These are phyloP conservation scores for Acer yangbiense DNA, from an alignment of 345 rosid genomes.

Conservation along the genomic window DNA sequence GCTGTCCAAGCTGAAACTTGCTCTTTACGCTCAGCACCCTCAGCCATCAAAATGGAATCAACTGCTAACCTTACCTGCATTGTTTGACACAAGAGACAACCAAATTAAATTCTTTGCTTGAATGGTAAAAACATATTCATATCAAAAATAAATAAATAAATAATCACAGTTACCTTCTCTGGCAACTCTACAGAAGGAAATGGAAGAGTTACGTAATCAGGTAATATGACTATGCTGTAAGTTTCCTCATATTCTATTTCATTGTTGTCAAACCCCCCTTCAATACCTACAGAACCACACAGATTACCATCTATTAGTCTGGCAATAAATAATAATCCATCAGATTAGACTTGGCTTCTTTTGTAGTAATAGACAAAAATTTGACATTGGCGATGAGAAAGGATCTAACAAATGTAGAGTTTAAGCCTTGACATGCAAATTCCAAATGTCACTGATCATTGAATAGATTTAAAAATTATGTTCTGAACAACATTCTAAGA, in stretches of 20 bases:
- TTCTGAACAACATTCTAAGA: background rate
- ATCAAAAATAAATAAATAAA: background rate
- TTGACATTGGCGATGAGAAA: background rate
- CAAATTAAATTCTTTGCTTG: slow-evolving; percentile 6
- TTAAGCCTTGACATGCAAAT: background rate
- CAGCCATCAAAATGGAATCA: slow-evolving; percentile 73
- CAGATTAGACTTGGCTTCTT: background rate
- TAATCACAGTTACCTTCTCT: slow-evolving; percentile 71
- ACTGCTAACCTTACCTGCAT: slow-evolving; percentile 89
- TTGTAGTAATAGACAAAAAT: background rate
- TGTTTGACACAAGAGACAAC: slow-evolving; percentile 2
- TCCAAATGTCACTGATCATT: background rate
- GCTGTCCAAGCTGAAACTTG: slow-evolving; percentile 97
- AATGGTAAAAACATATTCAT: background rate
- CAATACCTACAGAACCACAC: slow-evolving; percentile 57
- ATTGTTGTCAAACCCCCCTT: slow-evolving; percentile 92
- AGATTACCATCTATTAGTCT: slow-evolving; percentile 3
- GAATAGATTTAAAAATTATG: background rate
- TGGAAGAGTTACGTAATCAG: slow-evolving; percentile 65
- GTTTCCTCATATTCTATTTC: slow-evolving; percentile 84
- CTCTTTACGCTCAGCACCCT: slow-evolving; percentile 87
- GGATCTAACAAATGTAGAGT: background rate
- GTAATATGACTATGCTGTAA: slow-evolving; percentile 70
- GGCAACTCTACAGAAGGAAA: slow-evolving; percentile 96
- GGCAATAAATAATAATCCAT: background rate